These are phyloP conservation scores for Alternaria conjuncta DNA, from an alignment of 2,329 filamentous ascomycete genomes.

Conservation along the genomic window DNA sequence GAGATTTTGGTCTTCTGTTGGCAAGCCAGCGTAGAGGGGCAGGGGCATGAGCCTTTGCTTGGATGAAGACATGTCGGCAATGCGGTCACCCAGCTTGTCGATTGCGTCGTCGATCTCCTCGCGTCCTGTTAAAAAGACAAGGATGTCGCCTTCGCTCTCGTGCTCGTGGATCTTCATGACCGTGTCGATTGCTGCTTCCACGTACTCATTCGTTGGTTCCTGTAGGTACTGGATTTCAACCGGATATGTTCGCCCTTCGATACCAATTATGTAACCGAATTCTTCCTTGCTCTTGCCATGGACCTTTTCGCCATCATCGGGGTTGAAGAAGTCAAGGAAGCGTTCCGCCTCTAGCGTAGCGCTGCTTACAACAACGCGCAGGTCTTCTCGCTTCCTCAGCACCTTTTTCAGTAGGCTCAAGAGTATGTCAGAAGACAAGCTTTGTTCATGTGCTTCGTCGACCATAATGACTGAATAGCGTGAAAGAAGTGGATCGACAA, in stretches of 20 bases:
- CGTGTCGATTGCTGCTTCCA: conserved; percentile 80
- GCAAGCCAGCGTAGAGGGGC: conserved; percentile 86
- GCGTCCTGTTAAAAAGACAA: conserved; percentile 89
- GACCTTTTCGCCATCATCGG: conserved; percentile 49
- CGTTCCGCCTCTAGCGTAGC: conserved; percentile 90
- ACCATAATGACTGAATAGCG: conserved; percentile 97
- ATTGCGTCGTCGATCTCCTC: conserved; percentile 89
- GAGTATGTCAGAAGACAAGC: conserved; percentile 88
- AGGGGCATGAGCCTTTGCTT: conserved; percentile 70
- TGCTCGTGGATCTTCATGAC: conserved; percentile 86
- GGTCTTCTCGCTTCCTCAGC: conserved; percentile 74
- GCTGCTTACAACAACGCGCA: conserved; percentile 90
- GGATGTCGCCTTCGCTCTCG: conserved; percentile 82
- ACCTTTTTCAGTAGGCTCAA: conserved; percentile 94
- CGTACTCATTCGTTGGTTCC: conserved; percentile 80
- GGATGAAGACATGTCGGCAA: conserved; percentile 66
- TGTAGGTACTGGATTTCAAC: conserved; percentile 86
- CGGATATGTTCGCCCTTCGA: conserved; percentile 87
- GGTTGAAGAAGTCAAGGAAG: conserved; percentile 79
- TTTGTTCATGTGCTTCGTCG: conserved; percentile 94
- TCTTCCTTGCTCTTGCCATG: conserved; percentile 50
- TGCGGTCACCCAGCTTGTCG: conserved; percentile 77
- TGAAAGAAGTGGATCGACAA: conserved; percentile 89
- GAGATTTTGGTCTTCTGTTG: conserved; percentile 92
- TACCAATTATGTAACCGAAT: conserved; percentile 73